These are phyloP conservation scores for Schwanniomyces pseudopolymorphus DNA, from an alignment of 805 yeast species.

Conservation along the genomic window DNA sequence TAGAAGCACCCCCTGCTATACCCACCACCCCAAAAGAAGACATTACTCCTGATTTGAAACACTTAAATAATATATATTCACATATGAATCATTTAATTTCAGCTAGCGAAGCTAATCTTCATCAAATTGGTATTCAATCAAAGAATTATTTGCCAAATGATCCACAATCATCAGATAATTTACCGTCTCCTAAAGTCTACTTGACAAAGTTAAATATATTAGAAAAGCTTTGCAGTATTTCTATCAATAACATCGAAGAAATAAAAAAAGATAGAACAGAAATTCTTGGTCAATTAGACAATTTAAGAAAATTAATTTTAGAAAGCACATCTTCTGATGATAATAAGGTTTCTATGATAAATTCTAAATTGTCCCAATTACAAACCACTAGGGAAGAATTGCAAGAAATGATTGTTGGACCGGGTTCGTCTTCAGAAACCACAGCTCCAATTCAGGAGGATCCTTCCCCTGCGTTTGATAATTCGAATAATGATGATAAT, in stretches of 20 bases:
- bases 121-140: constrained; percentile 39
- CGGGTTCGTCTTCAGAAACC: neutral
- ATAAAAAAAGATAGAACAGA: constrained; percentile 26
- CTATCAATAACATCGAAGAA: constrained; percentile 31
- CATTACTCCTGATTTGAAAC: constrained; percentile 31
- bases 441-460: constrained; percentile 16
- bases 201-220: constrained; percentile 37
- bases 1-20: neutral
- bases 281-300: constrained; percentile 25
- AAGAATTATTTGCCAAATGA: constrained; percentile 35
- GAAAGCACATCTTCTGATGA: constrained; percentile 33
- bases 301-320: constrained; percentile 17
- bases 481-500: constrained; percentile 16
- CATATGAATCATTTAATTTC: constrained; percentile 27
- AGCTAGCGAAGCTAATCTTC: constrained; percentile 31
- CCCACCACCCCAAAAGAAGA: neutral
- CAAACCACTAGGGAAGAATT: constrained; percentile 31
- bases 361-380: constrained; percentile 25
- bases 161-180: constrained; percentile 31
- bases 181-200: constrained; percentile 39
- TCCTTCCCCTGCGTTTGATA: constrained; percentile 28
- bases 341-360: constrained; percentile 29
- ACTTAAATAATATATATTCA: constrained; percentile 28
- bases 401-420: constrained; percentile 23
- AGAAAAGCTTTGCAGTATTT: constrained; percentile 36